These are phyloP conservation scores for Debaryomyces castellii DNA, from an alignment of 805 yeast species.

Conservation along the genomic window DNA sequence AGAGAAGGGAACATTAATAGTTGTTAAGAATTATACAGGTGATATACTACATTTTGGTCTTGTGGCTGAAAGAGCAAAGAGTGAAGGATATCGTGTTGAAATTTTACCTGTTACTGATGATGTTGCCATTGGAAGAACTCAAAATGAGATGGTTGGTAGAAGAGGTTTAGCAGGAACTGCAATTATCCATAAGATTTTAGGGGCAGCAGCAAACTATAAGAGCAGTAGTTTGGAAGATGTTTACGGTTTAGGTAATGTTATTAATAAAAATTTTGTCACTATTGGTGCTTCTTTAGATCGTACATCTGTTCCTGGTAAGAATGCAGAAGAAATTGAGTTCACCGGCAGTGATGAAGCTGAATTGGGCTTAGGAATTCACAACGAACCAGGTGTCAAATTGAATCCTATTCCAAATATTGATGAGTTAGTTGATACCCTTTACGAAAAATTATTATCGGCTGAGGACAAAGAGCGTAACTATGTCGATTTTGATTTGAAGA, in stretches of 20 bases:
- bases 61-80: slow-evolving; percentile 84
- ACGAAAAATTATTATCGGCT: slow-evolving; percentile 58
- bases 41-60: slow-evolving; percentile 91
- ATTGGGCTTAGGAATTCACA: slow-evolving; percentile 94
- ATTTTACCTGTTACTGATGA: slow-evolving; percentile 85
- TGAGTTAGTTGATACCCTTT: slow-evolving; percentile 54
- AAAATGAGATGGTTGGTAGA: slow-evolving; percentile 90
- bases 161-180: slow-evolving; percentile 93
- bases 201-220: slow-evolving; percentile 57
- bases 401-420: slow-evolving; percentile 71
- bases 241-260: slow-evolving; percentile 55
- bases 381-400: slow-evolving; percentile 78
- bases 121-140: slow-evolving; percentile 88
- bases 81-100: slow-evolving; percentile 70
- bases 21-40: slow-evolving; percentile 93
- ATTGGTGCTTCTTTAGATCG: slow-evolving; percentile 89
- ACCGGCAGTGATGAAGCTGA: slow-evolving; percentile 70
- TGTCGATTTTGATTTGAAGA: slow-evolving; percentile 58
- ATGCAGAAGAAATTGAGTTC: slow-evolving; percentile 37
- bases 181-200: slow-evolving; percentile 79
- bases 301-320: slow-evolving; percentile 83
- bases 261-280: slow-evolving; percentile 71
- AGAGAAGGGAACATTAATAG: slow-evolving; percentile 65
- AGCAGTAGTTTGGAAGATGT: slow-evolving; percentile 49
- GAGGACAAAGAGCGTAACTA: slow-evolving; percentile 77